Conservation (phyloP, 148 eudicot species). For the Camellia lanceoleosa region DNA sequence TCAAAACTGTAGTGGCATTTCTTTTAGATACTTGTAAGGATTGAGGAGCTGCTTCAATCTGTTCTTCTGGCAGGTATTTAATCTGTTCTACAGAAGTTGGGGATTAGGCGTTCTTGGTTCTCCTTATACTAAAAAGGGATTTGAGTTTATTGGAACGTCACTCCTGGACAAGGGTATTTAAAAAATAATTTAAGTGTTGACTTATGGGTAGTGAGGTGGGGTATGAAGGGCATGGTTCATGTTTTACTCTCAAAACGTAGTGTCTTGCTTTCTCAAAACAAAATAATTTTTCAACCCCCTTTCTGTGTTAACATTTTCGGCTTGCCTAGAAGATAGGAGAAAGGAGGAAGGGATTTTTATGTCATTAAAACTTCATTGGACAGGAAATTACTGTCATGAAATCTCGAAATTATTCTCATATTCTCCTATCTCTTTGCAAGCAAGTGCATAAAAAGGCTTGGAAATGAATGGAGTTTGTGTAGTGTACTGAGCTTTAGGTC, state of each 20-base stretch:
- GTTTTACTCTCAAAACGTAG: background rate
- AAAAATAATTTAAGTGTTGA: background rate
- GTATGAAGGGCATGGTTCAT: too few relatives aligned
- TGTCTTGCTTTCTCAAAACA: background rate
- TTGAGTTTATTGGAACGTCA: constrained; percentile 3
- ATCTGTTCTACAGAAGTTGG: constrained; percentile 25
- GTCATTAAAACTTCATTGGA: background rate
- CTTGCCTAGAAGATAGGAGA: background rate
- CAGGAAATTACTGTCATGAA: background rate
- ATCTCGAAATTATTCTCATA: background rate
- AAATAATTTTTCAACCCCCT: background rate
- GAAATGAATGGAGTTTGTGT: background rate
- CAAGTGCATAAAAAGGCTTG: background rate
- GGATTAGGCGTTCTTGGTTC: constrained; percentile 12
- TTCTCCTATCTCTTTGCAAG: background rate
- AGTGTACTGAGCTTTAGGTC: background rate
- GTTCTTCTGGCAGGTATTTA: constrained; percentile 60
- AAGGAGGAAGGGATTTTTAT: background rate
- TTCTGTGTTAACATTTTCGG: background rate
- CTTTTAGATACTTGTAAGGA: constrained; percentile 33
- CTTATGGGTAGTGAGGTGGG: background rate
- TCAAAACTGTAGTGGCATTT: constrained; percentile 36
- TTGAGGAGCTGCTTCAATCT: constrained; percentile 47
- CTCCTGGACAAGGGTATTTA: background rate
- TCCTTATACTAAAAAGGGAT: background rate